phyloP scores from a whole-genome alignment of 495 filamentous ascomycete genomes.

The Glonium stellatum region DNA sequence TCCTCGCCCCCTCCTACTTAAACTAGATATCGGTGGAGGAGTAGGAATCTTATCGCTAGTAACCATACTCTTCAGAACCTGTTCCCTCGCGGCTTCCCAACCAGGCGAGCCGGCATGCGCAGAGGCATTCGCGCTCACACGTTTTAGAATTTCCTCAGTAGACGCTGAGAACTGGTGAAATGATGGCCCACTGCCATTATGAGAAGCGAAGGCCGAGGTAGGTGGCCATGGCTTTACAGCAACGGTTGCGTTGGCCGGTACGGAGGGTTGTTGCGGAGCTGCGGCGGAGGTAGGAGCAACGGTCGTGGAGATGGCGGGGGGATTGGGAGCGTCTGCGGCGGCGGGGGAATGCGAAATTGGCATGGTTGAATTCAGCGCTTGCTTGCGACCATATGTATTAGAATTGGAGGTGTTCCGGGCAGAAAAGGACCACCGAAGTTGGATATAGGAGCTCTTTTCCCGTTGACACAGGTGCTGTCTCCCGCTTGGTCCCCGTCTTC shows the following conservation, averaged over 20 bases:
- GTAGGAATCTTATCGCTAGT: slow-evolving; percentile 36
- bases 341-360: not conserved
- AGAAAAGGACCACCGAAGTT: not conserved
- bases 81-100: slow-evolving; percentile 40
- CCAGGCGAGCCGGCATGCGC: slow-evolving; percentile 22
- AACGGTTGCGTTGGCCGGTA: not conserved
- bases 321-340: not conserved
- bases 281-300: not conserved
- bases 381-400: slow-evolving; percentile 1
- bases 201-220: not conserved
- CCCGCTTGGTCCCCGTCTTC: not conserved
- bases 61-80: slow-evolving; percentile 40
- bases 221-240: slow-evolving; percentile 24
- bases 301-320: not conserved
- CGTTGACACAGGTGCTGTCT: not conserved
- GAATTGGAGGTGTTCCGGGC: not conserved
- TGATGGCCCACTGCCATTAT: slow-evolving; percentile 35
- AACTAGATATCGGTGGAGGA: slow-evolving; percentile 18
- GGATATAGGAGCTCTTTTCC: not conserved
- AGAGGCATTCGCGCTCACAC: slow-evolving; percentile 31
- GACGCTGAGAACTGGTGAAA: slow-evolving; percentile 48
- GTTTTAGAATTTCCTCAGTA: slow-evolving; percentile 52
- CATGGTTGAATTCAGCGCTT: not conserved
- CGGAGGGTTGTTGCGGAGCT: not conserved
- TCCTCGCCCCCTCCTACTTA: slow-evolving; percentile 25